Evolutionary conservation across 129 eudicot species (phyloP), one percentile per base, ranked within the genome.

Genomic region (Pittosporum tobira): DNA sequence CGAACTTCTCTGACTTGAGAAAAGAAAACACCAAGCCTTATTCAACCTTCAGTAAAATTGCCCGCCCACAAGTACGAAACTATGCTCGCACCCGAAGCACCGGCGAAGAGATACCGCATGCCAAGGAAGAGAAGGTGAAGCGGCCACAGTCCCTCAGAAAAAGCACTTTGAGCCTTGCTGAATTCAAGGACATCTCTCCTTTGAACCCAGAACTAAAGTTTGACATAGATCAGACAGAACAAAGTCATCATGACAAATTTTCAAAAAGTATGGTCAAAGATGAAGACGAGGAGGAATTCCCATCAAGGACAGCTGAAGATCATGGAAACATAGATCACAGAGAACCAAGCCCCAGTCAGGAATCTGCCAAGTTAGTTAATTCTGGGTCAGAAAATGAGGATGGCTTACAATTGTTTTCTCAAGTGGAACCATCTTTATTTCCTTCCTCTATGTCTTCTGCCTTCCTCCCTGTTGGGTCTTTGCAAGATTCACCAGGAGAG

Each of bases 21-120:
- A 93, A 93, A 75, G 99, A 93, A 61, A 84, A 84, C 62, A 74
- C 96, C 2, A 93, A 87, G 63, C 96, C 94, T 24, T 87, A 65
- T 62, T 74, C 90, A 59, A 88, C 79, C 70, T 60, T 53, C 56
- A 73, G 85, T 59, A 87, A 81, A 73, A 67, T 68, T 43, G 38
- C 66, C 10, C 91, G 96, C 46, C 62, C 81, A 44, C 96, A 81
- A 63, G 44, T 43, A 42, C 81, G 96, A 75, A 93, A 66, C 68
- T 75, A 84, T 69, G 34, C 79, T 50, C 96, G 94, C 59, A 87
- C 79, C 71, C 85, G 81, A 71, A 83, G 96, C 56, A 77, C 61
- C 27, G 77, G 63, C 57, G 99, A 93, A 40, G 99, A 87, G 26
- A 62, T 62, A 20, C 74, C 75, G 25, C 48, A 49, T 69, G 73